Base-by-base conservation (phyloP, 805 yeast genomes). In the Metschnikowia picachoensis region DNA sequence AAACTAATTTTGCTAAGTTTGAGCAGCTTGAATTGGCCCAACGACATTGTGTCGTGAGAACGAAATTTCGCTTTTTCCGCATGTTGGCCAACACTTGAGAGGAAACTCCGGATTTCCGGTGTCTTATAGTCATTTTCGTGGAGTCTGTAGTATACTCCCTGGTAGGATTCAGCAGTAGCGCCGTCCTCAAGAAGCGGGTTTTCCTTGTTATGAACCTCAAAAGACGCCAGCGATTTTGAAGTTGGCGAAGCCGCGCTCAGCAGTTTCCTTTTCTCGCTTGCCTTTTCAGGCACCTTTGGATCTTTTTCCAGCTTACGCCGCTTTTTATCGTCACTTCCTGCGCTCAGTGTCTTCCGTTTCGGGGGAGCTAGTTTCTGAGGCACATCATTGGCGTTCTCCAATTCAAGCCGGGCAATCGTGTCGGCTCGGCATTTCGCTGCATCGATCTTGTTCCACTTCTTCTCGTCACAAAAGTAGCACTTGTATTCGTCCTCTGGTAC, bases 401-500 rank as follows among this genome's bases (percentile, higher is more conserved):
- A 20, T 35, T 62, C 69, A 27, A 68, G 58, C 30, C 77, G 49
- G 14, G 45, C 52, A 20, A 67, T 39, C 3, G 73, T 70, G 17
- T 65, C 60, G 1, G 33, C 39, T 29, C 65, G 55, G 52, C 74
- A 70, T 20, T 35, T 41, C 16, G 60, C 64, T 0, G 77, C 64
- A 51, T 77, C 72, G 35, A 80, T 70, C 40, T 66, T 64, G 5
- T 70, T 70, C 72, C 74, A 66, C 46, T 72, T 68, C 20, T 52
- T 46, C 38, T 67, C 61, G 46, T 83, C 84, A 67, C 98, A 91
- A 39, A 74, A 74, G 59, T 86, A 87, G 60, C 98, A 91, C 28
- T 79, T 70, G 60, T 86, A 91, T 46, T 67, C 74, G 43, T 80
- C 80, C 46, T 89, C 96, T 0, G 96, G 96, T 0, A 83, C 95